phyloP scores from a whole-genome alignment of 1,284 basidiomycete species.

The Trichosporon faecale region DNA sequence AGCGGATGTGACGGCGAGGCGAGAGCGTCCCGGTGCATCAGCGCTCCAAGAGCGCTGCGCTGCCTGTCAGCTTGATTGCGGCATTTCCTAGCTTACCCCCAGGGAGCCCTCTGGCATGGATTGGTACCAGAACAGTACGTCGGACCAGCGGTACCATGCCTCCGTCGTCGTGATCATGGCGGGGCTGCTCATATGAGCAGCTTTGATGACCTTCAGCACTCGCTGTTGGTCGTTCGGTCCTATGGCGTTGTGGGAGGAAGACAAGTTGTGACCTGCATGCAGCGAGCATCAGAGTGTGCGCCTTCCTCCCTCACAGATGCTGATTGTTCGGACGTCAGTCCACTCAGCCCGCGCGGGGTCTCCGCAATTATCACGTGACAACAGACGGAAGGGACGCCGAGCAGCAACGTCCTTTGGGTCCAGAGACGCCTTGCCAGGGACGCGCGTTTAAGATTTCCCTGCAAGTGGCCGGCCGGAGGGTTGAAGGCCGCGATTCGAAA shows the following conservation, averaged over 20 bases:
- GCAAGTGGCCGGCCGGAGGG: neutral
- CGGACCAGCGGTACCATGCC: slow-evolving; percentile 42
- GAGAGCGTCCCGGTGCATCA: slow-evolving; percentile 64
- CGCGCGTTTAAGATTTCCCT: neutral
- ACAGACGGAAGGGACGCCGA: no score
- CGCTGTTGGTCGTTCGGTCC: neutral
- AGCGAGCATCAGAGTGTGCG: neutral
- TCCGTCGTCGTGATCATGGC: slow-evolving; percentile 29
- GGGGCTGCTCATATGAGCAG: neutral
- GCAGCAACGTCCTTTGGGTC: neutral
- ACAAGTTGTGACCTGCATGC: neutral
- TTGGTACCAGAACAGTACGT: slow-evolving; percentile 41
- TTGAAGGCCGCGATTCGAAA: slow-evolving; percentile 9
- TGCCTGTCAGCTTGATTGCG: slow-evolving; percentile 15
- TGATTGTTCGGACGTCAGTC: neutral
- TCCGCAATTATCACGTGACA: neutral
- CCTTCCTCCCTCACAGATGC: neutral
- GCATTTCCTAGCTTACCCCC: slow-evolving; percentile 29
- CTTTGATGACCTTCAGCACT: neutral
- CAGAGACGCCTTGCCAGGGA: neutral
- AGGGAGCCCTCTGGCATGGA: slow-evolving; percentile 21
- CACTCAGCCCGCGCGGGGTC: neutral
- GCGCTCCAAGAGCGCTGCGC: slow-evolving; percentile 62
- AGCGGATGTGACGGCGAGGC: slow-evolving; percentile 71
- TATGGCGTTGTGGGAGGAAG: neutral